These are phyloP conservation scores for Penicillium pulvis DNA, from an alignment of 495 filamentous ascomycete species.

Conservation along the genomic window DNA sequence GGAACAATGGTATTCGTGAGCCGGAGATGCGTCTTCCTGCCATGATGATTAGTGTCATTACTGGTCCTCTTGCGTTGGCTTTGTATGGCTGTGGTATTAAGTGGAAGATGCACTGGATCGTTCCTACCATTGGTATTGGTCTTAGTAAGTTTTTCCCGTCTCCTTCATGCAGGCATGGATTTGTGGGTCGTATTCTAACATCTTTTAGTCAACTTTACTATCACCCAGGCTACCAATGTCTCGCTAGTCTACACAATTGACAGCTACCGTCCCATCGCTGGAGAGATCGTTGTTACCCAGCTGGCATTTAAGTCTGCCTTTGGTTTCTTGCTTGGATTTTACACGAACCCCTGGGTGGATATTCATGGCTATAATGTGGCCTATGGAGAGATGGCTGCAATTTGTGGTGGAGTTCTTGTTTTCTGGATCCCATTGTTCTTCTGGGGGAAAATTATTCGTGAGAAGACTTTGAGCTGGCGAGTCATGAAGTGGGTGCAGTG, in stretches of 20 bases:
- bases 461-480: slow-evolving; percentile 47
- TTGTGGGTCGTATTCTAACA: background rate
- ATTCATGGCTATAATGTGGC: slow-evolving; percentile 50
- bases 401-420: slow-evolving; percentile 43
- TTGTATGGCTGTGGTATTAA: slow-evolving; percentile 56
- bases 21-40: slow-evolving; percentile 58
- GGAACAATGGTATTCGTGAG: slow-evolving; percentile 54
- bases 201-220: slow-evolving; percentile 47
- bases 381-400: slow-evolving; percentile 57
- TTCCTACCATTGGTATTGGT: slow-evolving; percentile 53
- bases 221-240: slow-evolving; percentile 52
- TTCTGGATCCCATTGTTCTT: slow-evolving; percentile 47
- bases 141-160: slow-evolving; percentile 20
- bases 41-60: slow-evolving; percentile 45
- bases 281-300: slow-evolving; percentile 52
- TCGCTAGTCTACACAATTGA: slow-evolving; percentile 58
- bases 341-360: slow-evolving; percentile 61
- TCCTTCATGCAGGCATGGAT: background rate
- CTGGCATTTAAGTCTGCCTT: slow-evolving; percentile 58
- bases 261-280: slow-evolving; percentile 55
- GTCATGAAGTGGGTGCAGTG: slow-evolving; percentile 50
- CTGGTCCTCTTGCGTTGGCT: slow-evolving; percentile 46
- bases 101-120: slow-evolving; percentile 54
- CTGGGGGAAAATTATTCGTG: slow-evolving; percentile 51
- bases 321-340: slow-evolving; percentile 61